Evolutionary conservation across 805 yeast species (phyloP), one percentile per base, ranked within the genome.

Genomic region (Myxozyma udenii): DNA sequence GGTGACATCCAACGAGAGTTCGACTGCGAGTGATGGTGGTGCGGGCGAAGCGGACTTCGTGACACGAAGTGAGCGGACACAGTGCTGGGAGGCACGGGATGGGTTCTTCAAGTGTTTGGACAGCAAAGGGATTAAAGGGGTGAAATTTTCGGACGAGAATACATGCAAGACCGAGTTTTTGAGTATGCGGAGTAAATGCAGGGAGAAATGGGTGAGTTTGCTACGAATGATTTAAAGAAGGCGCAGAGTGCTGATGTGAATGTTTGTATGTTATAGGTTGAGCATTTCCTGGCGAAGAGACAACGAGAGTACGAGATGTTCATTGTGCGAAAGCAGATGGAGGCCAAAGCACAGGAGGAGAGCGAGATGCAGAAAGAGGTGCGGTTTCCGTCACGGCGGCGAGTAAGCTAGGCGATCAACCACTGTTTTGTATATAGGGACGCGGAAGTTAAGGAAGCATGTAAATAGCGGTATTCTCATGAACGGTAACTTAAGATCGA

Each of bases 71-170:
- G 51, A 51, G 4, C 48, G 56, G 32, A 23, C 43, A 21, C 21
- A 74, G 53, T 91, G 98, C 72, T 93, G 98, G 98, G 91, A 83
- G 45, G 75, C 91, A 5, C 78, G 98, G 53, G 98, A 91, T 64
- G 62, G 62, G 37, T 89, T 78, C 65, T 87, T 87, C 62, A 75
- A 70, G 6, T 91, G 98, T 67, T 74, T 91, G 44, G 87, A 85
- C 60, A 73, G 70, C 6, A 77, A 84, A 62, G 71, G 78, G 16
- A 82, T 91, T 48, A 79, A 26, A 22, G 40, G 43, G 16, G 6
- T 46, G 14, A 11, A 39, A 4, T 11, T 11, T 11, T 32, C 28
- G 18, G 53, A 41, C 9, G 28, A 11, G n/a, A 22, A 2, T 46
- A 39, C 22, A 19, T 12, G 24, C 44, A 46, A 14, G 12, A 14